Percentiles rank a stretch among this genome's conserved stretches.
phyloP scores from a whole-genome alignment of 2,329 filamentous ascomycete species.

The Cyphellophora attinorum region DNA sequence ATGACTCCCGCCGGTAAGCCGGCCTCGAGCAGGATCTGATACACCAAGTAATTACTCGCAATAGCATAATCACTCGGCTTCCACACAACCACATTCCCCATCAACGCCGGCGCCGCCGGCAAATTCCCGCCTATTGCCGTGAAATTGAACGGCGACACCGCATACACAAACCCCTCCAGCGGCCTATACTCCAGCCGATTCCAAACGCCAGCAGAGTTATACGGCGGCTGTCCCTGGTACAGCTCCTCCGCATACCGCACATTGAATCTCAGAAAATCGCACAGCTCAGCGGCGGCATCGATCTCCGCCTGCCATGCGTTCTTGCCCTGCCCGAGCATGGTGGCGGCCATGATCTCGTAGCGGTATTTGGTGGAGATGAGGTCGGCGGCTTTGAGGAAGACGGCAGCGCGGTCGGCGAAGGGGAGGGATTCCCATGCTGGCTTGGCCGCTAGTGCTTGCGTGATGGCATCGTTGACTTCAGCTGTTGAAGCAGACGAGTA shows the following conservation, averaged over 20 bases:
- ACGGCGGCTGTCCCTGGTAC: slow-evolving; percentile 75
- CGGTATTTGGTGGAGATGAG: slow-evolving; percentile 85
- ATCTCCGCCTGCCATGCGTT: slow-evolving; percentile 99
- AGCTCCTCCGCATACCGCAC: slow-evolving; percentile 89
- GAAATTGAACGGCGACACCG: slow-evolving; percentile 85
- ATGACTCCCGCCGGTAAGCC: slow-evolving; percentile 76
- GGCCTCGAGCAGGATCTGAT: slow-evolving; percentile 79
- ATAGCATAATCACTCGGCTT: slow-evolving; percentile 78
- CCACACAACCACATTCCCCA: slow-evolving; percentile 87
- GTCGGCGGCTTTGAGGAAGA: slow-evolving; percentile 95
- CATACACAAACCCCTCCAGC: slow-evolving; percentile 84
- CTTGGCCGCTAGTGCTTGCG: slow-evolving; percentile 77
- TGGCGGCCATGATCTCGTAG: slow-evolving; percentile 92
- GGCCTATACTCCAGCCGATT: slow-evolving; percentile 76
- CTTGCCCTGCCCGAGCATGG: slow-evolving; percentile 94
- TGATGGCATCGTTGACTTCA: slow-evolving; percentile 72
- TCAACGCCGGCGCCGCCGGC: slow-evolving; percentile 64
- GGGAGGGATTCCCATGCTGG: slow-evolving; percentile 75
- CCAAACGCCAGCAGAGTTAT: slow-evolving; percentile 78
- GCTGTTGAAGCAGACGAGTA: slow-evolving; percentile 72
- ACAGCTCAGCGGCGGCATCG: slow-evolving; percentile 82
- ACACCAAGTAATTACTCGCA: slow-evolving; percentile 72
- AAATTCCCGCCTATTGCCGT: slow-evolving; percentile 86
- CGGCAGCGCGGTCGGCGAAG: slow-evolving; percentile 80
- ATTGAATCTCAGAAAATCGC: slow-evolving; percentile 89